Conservation (phyloP, 1,284 basidiomycete species). For the Puccinia novopanici region DNA sequence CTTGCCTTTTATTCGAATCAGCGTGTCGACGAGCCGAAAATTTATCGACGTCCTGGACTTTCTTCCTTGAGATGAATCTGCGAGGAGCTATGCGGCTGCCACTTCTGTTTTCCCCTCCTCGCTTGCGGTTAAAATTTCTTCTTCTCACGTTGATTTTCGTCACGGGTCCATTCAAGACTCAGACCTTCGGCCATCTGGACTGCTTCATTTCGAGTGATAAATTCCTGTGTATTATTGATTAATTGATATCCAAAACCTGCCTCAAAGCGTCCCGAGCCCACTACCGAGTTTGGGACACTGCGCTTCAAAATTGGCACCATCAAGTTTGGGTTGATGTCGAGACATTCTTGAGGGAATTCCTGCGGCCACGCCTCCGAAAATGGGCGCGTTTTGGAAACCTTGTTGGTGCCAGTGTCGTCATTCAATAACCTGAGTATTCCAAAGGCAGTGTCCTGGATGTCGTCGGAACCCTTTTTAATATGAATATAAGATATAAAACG, state of each 20-base stretch:
- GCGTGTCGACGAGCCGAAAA: too few relatives aligned
- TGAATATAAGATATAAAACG: background rate
- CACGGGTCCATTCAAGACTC: too few relatives aligned
- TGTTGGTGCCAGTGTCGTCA: background rate
- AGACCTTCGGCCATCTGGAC: background rate
- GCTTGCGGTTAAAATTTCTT: too few relatives aligned
- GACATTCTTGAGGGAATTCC: conserved; percentile 19
- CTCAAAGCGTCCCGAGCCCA: conserved; percentile 30
- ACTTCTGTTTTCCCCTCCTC: too few relatives aligned
- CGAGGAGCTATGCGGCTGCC: too few relatives aligned
- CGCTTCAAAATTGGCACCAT: conserved; percentile 34
- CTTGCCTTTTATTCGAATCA: background rate
- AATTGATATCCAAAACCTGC: conserved; percentile 40
- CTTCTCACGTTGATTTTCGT: background rate
- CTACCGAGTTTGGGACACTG: conserved; percentile 32
- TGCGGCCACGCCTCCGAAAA: conserved; percentile 30
- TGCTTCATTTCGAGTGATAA: conserved; percentile 1
- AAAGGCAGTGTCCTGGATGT: conserved; percentile 27
- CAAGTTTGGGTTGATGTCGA: conserved; percentile 23
- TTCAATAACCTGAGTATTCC: conserved; percentile 28
- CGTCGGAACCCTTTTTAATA: conserved; percentile 22
- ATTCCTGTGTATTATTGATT: conserved; percentile 8
- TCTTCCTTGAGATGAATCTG: too few relatives aligned
- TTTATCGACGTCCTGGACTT: too few relatives aligned
- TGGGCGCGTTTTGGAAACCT: conserved; percentile 14